A percentile compares a stretch with the other conserved stretches of the same genome.
Conservation (phyloP, 768 basidiomycete genomes). For the Mycena vulgaris region DNA sequence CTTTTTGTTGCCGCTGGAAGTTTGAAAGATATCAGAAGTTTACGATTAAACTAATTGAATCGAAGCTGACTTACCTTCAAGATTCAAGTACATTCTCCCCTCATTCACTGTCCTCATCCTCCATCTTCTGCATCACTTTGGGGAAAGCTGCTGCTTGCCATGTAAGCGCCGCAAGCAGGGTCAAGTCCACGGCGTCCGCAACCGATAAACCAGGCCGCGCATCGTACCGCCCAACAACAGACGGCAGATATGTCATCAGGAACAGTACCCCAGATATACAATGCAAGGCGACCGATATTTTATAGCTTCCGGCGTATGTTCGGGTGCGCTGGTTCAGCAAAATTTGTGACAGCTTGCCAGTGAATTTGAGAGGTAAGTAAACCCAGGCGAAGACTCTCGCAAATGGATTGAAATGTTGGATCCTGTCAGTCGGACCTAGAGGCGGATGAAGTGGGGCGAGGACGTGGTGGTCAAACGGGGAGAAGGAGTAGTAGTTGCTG, state of each 20-base stretch:
- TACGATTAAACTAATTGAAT: too few species aligned
- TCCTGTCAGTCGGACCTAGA: conserved; percentile 8
- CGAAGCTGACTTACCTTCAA: too few species aligned
- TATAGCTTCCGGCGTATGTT: conserved; percentile 35
- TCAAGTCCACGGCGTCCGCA: conserved; percentile 9
- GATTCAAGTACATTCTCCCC: too few species aligned
- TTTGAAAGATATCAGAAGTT: too few species aligned
- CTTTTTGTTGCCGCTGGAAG: too few species aligned
- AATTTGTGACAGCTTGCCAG: conserved; percentile 27
- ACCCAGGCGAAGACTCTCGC: conserved; percentile 7
- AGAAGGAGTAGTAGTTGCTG: conserved; percentile 33
- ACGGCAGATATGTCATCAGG: conserved; percentile 19
- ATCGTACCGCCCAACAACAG: conserved; percentile 34
- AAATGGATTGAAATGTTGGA: too few species aligned
- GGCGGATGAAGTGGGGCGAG: conserved; percentile 16
- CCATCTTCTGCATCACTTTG: conserved; percentile 28
- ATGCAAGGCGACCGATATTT: conserved; percentile 19
- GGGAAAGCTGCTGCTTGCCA: conserved; percentile 33
- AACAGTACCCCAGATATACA: not conserved
- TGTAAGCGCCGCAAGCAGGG: not conserved
- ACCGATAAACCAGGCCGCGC: conserved; percentile 29
- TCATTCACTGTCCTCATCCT: conserved; percentile 37
- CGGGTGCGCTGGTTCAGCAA: conserved; percentile 33
- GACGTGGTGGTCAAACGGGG: conserved; percentile 29
- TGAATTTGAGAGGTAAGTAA: conserved; percentile 31